A percentile compares a stretch with the other conserved stretches of the same genome.
Conservation (phyloP, 1,139 yeast species). For the Kurtzmaniella quercitrusa region DNA sequence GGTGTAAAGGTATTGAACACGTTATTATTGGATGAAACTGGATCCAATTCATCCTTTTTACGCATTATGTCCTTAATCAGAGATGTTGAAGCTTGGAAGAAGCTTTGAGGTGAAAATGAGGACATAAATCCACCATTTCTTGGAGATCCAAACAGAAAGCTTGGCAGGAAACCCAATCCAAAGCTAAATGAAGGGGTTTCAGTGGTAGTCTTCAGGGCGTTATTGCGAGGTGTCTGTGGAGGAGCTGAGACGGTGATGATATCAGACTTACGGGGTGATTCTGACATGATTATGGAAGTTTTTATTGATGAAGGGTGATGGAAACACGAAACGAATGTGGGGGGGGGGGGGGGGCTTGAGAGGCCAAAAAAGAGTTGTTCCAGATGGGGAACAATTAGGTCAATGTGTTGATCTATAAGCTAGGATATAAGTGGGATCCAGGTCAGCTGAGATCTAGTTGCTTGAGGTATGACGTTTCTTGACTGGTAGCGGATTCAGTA, state of each 20-base stretch:
- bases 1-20: conserved; percentile 18
- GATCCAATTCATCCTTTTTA: conserved; percentile 5
- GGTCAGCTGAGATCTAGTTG: neutral
- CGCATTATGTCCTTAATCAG: conserved; percentile 12
- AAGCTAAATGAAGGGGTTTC: conserved; percentile 37
- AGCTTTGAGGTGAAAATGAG: conserved; percentile 35
- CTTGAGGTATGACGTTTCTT: too few relatives aligned
- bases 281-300: too few relatives aligned
- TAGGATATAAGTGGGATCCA: neutral
- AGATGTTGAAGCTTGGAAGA: conserved; percentile 24
- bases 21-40: conserved; percentile 3
- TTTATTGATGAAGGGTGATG: neutral
- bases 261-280: conserved; percentile 5
- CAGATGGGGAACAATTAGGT: too few relatives aligned
- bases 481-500: too few relatives aligned
- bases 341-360: neutral
- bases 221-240: conserved; percentile 30
- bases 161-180: conserved; percentile 43
- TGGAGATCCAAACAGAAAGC: conserved; percentile 39
- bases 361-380: too few relatives aligned
- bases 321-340: neutral
- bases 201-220: neutral
- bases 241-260: conserved; percentile 4
- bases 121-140: conserved; percentile 17
- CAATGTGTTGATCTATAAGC: neutral